Conservation (phyloP, 2,329 filamentous ascomycete species). For the Madurella fahalii region DNA sequence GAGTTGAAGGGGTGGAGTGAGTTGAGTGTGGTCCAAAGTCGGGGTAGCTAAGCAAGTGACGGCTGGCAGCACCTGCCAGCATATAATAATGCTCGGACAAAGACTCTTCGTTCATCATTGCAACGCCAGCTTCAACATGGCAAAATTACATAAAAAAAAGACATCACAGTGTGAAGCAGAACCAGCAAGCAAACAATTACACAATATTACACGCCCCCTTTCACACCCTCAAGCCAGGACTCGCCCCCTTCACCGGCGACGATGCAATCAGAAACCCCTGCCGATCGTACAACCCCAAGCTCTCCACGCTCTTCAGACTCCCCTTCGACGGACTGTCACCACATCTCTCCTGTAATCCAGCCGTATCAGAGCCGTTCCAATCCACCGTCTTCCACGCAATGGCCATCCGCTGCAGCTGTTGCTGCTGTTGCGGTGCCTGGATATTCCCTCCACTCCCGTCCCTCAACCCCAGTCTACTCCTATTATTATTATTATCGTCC, state of each 20-base stretch:
- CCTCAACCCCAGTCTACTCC: slow-evolving; percentile 22
- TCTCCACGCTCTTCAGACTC: slow-evolving; percentile 35
- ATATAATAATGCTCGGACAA: neutral
- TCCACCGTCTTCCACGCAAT: slow-evolving; percentile 6
- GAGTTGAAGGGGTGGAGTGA: neutral
- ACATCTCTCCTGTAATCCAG: neutral
- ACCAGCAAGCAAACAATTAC: neutral
- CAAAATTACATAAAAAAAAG: neutral
- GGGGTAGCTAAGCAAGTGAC: neutral
- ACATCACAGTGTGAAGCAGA: neutral
- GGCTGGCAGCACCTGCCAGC: slow-evolving; percentile 5
- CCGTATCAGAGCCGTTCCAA: neutral
- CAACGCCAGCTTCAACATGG: neutral
- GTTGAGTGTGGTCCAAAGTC: neutral
- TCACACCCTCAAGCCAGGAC: slow-evolving; percentile 11
- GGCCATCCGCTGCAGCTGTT: slow-evolving; percentile 3
- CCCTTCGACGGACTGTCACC: slow-evolving; percentile 11
- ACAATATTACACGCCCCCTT: neutral
- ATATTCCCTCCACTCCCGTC: slow-evolving; percentile 7
- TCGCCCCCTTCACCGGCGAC: slow-evolving; percentile 35
- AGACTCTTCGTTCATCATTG: neutral
- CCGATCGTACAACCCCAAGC: slow-evolving; percentile 41
- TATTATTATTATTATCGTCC: slow-evolving; percentile 14
- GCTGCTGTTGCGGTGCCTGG: slow-evolving; percentile 6
- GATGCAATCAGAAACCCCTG: slow-evolving; percentile 42